Conservation (phyloP, 1,284 basidiomycete genomes). For the Rhodotorula sp. region DNA sequence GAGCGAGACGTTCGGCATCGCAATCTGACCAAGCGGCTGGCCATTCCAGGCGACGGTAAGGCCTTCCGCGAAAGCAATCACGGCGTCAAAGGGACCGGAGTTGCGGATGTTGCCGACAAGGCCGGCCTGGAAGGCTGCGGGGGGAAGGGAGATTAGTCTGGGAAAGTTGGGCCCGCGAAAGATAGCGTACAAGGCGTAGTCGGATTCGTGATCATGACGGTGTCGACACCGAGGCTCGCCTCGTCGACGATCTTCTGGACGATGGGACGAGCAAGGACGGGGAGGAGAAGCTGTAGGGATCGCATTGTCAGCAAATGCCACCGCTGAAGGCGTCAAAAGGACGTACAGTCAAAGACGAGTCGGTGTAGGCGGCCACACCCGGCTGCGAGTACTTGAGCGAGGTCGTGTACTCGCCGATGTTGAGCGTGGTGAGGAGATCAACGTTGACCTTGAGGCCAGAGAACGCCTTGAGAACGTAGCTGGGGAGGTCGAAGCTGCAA, state of each 20-base stretch:
- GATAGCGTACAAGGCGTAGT: neutral
- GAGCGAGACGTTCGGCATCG: conserved; percentile 58
- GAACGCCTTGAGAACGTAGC: conserved; percentile 67
- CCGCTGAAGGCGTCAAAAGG: too few relatives aligned
- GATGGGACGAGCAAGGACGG: conserved; percentile 70
- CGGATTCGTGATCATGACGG: conserved; percentile 61
- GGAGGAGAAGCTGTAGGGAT: conserved; percentile 63
- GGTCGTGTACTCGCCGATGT: conserved; percentile 67
- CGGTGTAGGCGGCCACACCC: conserved; percentile 29
- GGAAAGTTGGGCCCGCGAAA: conserved; percentile 30
- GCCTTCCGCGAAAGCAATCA: conserved; percentile 65
- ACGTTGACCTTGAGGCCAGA: conserved; percentile 64
- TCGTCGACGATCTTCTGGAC: conserved; percentile 72
- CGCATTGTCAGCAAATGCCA: neutral
- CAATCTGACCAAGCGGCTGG: conserved; percentile 61
- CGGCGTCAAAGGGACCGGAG: conserved; percentile 73
- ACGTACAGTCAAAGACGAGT: conserved; percentile 19
- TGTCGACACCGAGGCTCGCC: conserved; percentile 60
- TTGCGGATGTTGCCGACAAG: conserved; percentile 68
- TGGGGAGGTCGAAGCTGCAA: conserved; percentile 64
- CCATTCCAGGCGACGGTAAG: conserved; percentile 65
- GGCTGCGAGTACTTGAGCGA: conserved; percentile 65
- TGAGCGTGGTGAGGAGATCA: conserved; percentile 58
- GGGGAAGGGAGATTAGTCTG: conserved; percentile 44
- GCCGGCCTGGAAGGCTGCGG: conserved; percentile 62